Base-by-base conservation (phyloP, 371 early-diverging fungal genomes). In the Saksenaea oblongispora region DNA sequence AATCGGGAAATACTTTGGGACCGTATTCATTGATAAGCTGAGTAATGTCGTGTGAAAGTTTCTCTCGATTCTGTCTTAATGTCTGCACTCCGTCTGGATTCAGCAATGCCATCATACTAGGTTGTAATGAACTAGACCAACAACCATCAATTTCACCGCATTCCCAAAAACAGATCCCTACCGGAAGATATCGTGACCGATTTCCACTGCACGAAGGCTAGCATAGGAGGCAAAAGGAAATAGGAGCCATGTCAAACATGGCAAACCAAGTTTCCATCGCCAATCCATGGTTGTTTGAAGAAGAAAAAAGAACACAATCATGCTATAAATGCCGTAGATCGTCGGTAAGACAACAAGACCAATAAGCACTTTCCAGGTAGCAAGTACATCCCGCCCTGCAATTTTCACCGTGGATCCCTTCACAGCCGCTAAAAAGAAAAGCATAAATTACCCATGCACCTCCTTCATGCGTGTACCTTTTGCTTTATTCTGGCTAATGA, bases 281-380 rank as follows among this genome's bases (percentile, higher is more conserved):
- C 62, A 59, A 10, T 70, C 59, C 51, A 66, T 61, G 36, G 65
- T 57, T 9, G 74, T 75, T 55, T 74, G 74, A 42, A 84, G 60
- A 28, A 79, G 67, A 35, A 74, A 51, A 53, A 80, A 44, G 34
- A 87, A 78, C 22, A 82, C 73, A n/a, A 84, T 60, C 53, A 86
- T 73, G 26, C 89, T 74, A 67, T 95, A 95, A 11, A 87, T 72
- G 8, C 84, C 76, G 64, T 91, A 93, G 15, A 93, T 72, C 2
- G 85, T 65, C 10, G 97, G 96, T 58, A 89, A 72, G 17, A 93
- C 75, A 9, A 84, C 91, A 35, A 94, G 69, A 17, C 89, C 89
- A 13, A 91, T 88, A 15, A 95, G 69, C 0, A 96, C 75, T 70
- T 97, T 96, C 98, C 97, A 97, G 5, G 97, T 95, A 2, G 95